phyloP scores from a whole-genome alignment of 2,329 filamentous ascomycete species.

The Diaporthe sp. region DNA sequence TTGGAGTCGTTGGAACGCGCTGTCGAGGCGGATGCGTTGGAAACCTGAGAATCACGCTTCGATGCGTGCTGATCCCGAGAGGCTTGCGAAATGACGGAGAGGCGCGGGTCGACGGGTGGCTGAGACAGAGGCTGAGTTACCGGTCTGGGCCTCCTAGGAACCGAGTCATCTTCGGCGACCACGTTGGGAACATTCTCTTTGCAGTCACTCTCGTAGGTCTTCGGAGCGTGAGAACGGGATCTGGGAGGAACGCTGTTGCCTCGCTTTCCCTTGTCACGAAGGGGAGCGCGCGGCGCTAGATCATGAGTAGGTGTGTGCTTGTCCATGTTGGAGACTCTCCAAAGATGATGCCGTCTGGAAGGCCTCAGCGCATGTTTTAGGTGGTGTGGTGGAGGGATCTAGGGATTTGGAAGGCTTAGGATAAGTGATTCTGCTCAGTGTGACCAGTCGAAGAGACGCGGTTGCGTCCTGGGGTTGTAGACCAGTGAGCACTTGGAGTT shows the following conservation, averaged over 20 bases:
- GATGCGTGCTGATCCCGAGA: slow-evolving; percentile 47
- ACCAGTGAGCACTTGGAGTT: slow-evolving; percentile 9
- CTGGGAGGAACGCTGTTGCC: slow-evolving; percentile 35
- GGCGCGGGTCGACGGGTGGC: slow-evolving; percentile 46
- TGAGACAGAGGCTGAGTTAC: slow-evolving; percentile 26
- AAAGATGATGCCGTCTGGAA: not conserved
- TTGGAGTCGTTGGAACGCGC: slow-evolving; percentile 49
- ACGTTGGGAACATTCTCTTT: slow-evolving; percentile 39
- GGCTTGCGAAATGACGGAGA: slow-evolving; percentile 52
- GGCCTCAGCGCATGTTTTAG: slow-evolving; percentile 35
- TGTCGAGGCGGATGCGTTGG: slow-evolving; percentile 53
- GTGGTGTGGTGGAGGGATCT: not conserved
- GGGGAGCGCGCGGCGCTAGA: slow-evolving; percentile 27
- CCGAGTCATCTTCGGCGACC: slow-evolving; percentile 15
- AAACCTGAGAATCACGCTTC: slow-evolving; percentile 56
- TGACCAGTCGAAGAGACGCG: not conserved
- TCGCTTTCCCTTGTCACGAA: slow-evolving; percentile 37
- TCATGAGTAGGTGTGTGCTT: slow-evolving; percentile 27
- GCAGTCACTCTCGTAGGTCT: slow-evolving; percentile 35
- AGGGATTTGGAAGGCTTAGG: not conserved
- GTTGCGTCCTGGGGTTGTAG: not conserved
- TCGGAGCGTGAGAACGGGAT: slow-evolving; percentile 3
- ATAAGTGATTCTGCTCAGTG: not conserved
- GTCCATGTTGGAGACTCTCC: slow-evolving; percentile 34
- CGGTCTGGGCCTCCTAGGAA: slow-evolving; percentile 19